Base-by-base conservation (phyloP, 2,329 filamentous ascomycete genomes). In the Emmonsiellopsis sp. region DNA sequence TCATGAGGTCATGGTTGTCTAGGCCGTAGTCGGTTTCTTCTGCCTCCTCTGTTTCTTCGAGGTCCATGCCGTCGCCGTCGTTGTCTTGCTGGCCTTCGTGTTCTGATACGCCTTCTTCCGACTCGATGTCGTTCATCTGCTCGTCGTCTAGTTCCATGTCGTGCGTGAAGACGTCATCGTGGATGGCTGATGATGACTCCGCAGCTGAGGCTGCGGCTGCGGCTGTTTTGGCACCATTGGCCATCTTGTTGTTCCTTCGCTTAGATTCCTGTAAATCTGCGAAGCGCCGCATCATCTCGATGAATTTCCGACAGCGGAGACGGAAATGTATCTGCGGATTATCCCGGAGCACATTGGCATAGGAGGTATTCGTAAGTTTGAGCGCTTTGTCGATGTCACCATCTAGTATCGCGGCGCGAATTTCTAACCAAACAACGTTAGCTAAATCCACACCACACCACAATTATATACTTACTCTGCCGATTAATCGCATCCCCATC, bases 341-440 rank as follows among this genome's bases (percentile, higher is more conserved):
- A 20, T 88, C 81, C 46, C 82, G 78, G 15, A 98, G 78, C 1
- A 97, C 89, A 26, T 80, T 78, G 5, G 89, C 87, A 62, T 96
- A 98, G 64, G 84, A 88, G 10, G 78, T 76, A 49, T 84, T 82
- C 2, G 88, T 95, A 62, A 85, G 80, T 67, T 90, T 86, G n/a
- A 97, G 77, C 0, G 92, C 92, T 61, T 80, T 83, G 69, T 97
- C 93, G 55, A 98, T 88, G 63, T 98, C 89, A 20, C 93, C 93
- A 55, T 95, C 87, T 2, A 97, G 77, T 46, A 98, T 89, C 0
- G 91, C 87, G 58, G 82, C 79, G 52, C 93, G 84, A 58, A 97
- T 96, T 67, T 84, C 88, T 95, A 64, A 54, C 32, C 52, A 45
- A 3, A 30, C 47, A 41, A 7, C 26, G 34, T 53, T 40, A 43